Percentiles rank a stretch among this genome's conserved stretches.
Conservation (phyloP, 148 eudicot species). For the Beta vulgaris region DNA sequence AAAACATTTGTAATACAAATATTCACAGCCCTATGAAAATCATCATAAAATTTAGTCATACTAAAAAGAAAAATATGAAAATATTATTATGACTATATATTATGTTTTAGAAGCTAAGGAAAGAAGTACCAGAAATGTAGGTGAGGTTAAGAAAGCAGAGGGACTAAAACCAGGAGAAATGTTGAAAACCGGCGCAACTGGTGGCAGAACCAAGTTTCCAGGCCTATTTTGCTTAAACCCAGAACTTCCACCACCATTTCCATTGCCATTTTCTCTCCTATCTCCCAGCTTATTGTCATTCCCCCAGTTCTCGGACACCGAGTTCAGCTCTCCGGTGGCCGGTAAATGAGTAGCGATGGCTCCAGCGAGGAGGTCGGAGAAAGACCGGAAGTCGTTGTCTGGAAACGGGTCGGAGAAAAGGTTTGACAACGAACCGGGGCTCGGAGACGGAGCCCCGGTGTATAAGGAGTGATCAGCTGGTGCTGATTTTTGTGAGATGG, state of each 20-base stretch:
- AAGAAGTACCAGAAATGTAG: constrained; percentile 59
- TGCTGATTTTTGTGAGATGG: constrained; percentile 45
- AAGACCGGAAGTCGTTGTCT: constrained; percentile 44
- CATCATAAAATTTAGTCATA: too few species aligned
- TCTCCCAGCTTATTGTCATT: not conserved
- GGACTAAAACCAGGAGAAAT: constrained; percentile 82
- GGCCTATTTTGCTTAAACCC: constrained; percentile 63
- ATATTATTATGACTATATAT: too few species aligned
- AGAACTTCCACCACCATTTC: constrained; percentile 6
- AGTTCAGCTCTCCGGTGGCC: constrained; percentile 10
- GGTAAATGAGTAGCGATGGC: constrained; percentile 50
- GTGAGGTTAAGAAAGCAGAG: constrained; percentile 64
- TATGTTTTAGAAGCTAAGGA: not conserved
- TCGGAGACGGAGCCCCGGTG: constrained; percentile 24
- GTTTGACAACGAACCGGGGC: constrained; percentile 61
- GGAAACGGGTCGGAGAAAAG: constrained; percentile 52
- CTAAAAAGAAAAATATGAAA: too few species aligned
- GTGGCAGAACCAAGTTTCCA: constrained; percentile 36
- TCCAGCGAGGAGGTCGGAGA: constrained; percentile 79
- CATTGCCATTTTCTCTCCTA: not conserved
- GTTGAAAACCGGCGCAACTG: constrained; percentile 45
- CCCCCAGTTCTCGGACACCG: constrained; percentile 10
- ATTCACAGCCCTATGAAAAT: too few species aligned
- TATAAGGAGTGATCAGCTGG: constrained; percentile 30
- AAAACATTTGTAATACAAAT: too few species aligned